Percentiles rank a stretch among this genome's conserved stretches.
These are phyloP conservation scores for Hygrocybe punicea DNA, from an alignment of 768 basidiomycete genomes.

Conservation along the genomic window DNA sequence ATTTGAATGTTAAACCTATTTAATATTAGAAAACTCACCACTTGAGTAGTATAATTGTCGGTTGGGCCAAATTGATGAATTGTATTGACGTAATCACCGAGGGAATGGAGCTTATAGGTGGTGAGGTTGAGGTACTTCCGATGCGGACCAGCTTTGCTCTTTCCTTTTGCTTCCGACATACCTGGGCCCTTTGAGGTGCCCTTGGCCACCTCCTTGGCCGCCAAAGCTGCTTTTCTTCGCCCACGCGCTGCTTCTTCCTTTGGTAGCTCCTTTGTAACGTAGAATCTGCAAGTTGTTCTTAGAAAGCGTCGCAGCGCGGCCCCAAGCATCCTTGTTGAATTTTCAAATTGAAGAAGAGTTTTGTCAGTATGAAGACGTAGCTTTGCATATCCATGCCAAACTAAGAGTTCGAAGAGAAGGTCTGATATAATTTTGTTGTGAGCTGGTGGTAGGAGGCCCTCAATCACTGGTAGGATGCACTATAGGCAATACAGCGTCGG, in stretches of 20 bases:
- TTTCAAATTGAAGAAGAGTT: slow-evolving; percentile 27
- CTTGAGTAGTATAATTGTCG: slow-evolving; percentile 41
- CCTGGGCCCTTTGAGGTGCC: background rate
- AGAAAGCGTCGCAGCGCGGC: slow-evolving; percentile 28
- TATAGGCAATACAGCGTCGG: slow-evolving; percentile 11
- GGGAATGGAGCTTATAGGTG: slow-evolving; percentile 39
- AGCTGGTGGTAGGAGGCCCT: slow-evolving; percentile 30
- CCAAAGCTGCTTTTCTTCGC: slow-evolving; percentile 13
- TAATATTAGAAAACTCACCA: slow-evolving; percentile 25
- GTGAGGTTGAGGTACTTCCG: slow-evolving; percentile 27
- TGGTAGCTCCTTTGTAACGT: slow-evolving; percentile 35
- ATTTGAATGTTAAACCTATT: background rate
- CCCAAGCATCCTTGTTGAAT: slow-evolving; percentile 24
- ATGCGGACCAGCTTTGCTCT: background rate
- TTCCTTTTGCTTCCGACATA: background rate
- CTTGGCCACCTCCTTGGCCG: background rate
- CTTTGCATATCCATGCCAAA: slow-evolving; percentile 43
- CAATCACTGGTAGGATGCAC: slow-evolving; percentile 38
- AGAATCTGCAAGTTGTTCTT: slow-evolving; percentile 20
- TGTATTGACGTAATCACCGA: slow-evolving; percentile 33
- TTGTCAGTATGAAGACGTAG: slow-evolving; percentile 37
- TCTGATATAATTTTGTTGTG: slow-evolving; percentile 30
- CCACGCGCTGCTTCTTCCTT: slow-evolving; percentile 34
- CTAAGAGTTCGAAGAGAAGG: slow-evolving; percentile 31
- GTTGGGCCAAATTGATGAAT: slow-evolving; percentile 36